phyloP scores from a whole-genome alignment of 2,329 filamentous ascomycete species.

The Lachnellula occidentalis region DNA sequence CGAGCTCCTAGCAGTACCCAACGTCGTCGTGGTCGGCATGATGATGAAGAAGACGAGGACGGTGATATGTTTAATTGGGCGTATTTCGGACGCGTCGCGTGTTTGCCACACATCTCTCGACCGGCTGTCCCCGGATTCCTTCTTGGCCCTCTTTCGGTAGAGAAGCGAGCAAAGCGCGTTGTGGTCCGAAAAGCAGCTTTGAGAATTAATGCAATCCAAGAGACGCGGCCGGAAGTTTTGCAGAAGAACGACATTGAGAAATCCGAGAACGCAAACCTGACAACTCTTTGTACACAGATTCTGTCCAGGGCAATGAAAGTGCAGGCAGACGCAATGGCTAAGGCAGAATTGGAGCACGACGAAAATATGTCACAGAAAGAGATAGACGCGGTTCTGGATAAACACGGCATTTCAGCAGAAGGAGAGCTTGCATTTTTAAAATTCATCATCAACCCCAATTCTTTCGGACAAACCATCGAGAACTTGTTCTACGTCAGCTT shows the following conservation, averaged over 20 bases:
- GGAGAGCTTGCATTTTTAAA: slow-evolving; percentile 74
- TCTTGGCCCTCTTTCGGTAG: slow-evolving; percentile 79
- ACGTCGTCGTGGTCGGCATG: slow-evolving; percentile 36
- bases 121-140: slow-evolving; percentile 79
- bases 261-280: slow-evolving; percentile 74
- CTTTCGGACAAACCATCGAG: slow-evolving; percentile 91
- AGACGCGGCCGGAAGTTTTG: slow-evolving; percentile 75
- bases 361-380: slow-evolving; percentile 44
- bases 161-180: slow-evolving; percentile 72
- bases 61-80: slow-evolving; percentile 83
- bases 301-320: slow-evolving; percentile 51
- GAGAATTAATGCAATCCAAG: slow-evolving; percentile 59
- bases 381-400: slow-evolving; percentile 50
- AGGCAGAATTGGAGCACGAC: slow-evolving; percentile 39
- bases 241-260: slow-evolving; percentile 65
- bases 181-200: slow-evolving; percentile 64
- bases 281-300: slow-evolving; percentile 72
- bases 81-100: slow-evolving; percentile 71
- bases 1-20: slow-evolving; percentile 42
- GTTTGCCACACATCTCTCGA: slow-evolving; percentile 65
- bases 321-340: slow-evolving; percentile 42
- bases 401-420: slow-evolving; percentile 59
- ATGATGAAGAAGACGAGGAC: slow-evolving; percentile 60
- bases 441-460: slow-evolving; percentile 83
- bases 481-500: slow-evolving; percentile 98